phyloP scores from a whole-genome alignment of 306 rosid species.

The Pterocarpus macrocarpus region DNA sequence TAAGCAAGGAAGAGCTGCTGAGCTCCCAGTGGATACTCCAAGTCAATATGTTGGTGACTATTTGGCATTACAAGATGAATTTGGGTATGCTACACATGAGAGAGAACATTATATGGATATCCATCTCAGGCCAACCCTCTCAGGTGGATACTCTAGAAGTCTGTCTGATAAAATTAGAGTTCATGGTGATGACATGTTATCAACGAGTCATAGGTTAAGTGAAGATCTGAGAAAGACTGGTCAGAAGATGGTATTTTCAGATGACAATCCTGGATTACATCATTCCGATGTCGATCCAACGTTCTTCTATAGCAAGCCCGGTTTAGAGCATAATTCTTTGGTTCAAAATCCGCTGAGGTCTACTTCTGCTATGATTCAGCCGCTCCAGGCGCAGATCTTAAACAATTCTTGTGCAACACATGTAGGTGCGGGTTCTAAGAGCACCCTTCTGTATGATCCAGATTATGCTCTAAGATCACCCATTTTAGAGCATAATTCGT shows the following conservation, averaged over 20 bases:
- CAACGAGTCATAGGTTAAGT: constrained; percentile 40
- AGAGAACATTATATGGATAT: constrained; percentile 36
- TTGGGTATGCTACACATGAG: constrained; percentile 34
- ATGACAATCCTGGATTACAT: constrained; percentile 41
- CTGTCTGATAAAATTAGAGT: constrained; percentile 39
- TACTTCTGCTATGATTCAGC: constrained; percentile 47
- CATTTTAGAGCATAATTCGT: constrained; percentile 42
- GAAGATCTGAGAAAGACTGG: constrained; percentile 37
- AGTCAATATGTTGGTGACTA: constrained; percentile 39
- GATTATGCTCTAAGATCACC: constrained; percentile 34
- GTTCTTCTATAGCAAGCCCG: constrained; percentile 43
- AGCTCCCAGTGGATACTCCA: constrained; percentile 26
- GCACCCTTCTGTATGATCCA: constrained; percentile 36
- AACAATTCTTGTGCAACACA: constrained; percentile 38
- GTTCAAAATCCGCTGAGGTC: constrained; percentile 48
- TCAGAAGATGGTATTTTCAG: constrained; percentile 39
- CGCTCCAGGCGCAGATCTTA: constrained; percentile 34
- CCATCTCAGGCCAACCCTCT: constrained; percentile 30
- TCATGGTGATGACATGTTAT: constrained; percentile 38
- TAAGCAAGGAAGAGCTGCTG: constrained; percentile 38
- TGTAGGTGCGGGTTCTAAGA: constrained; percentile 43
- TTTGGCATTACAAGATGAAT: constrained; percentile 37
- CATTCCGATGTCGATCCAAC: constrained; percentile 38
- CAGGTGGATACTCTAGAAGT: constrained; percentile 34
- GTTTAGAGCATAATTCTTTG: constrained; percentile 43